phyloP scores from a whole-genome alignment of 2,329 filamentous ascomycete genomes.

The Penicillium crustosum region DNA sequence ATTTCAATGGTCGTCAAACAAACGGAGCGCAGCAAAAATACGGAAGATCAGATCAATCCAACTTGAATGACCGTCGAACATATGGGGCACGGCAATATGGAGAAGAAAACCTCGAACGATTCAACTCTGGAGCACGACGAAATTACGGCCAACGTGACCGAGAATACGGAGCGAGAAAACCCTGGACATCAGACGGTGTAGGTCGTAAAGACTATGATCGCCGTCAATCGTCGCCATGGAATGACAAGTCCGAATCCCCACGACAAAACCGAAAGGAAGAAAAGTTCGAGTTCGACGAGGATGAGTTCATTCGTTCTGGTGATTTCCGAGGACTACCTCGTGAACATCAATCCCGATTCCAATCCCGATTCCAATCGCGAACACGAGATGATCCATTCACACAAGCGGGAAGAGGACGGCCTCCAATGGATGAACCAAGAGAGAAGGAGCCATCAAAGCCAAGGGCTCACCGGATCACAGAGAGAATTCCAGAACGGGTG shows the following conservation, averaged over 20 bases:
- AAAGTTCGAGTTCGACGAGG: constrained; percentile 26
- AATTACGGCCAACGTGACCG: background rate
- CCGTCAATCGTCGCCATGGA: background rate
- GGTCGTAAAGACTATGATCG: background rate
- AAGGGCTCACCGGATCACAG: constrained; percentile 23
- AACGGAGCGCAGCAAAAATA: background rate
- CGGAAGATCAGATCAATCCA: background rate
- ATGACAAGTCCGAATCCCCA: background rate
- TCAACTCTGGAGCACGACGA: background rate
- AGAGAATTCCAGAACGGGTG: constrained; percentile 33
- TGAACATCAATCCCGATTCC: constrained; percentile 20
- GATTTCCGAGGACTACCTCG: constrained; percentile 29
- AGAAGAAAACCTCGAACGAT: background rate
- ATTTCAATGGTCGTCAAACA: background rate
- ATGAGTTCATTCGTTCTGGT: constrained; percentile 35
- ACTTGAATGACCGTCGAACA: background rate
- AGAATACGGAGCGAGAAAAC: background rate
- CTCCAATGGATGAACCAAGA: constrained; percentile 1
- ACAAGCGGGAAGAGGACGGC: background rate
- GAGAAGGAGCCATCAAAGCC: constrained; percentile 10
- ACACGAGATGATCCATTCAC: background rate
- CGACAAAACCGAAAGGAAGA: background rate
- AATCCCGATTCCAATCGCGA: constrained; percentile 7
- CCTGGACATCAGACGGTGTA: background rate
- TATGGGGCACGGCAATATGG: background rate